phyloP scores from a whole-genome alignment of 345 rosid genomes.

The Trapa incisa region DNA sequence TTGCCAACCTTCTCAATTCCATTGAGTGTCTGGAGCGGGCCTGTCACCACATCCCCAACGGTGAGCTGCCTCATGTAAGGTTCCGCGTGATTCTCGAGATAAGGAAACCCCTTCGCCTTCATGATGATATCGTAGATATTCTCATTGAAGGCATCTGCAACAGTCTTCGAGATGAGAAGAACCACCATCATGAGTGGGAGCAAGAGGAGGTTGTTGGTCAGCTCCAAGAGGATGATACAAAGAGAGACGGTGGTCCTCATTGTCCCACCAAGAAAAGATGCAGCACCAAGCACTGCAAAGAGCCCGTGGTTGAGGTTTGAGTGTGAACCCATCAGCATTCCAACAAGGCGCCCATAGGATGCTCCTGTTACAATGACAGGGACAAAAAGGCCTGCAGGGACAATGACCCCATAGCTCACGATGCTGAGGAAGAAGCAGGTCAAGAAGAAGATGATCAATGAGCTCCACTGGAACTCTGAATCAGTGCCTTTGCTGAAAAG shows the following conservation, averaged over 20 bases:
- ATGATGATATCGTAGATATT: slow-evolving; percentile 79
- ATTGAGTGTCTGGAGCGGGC: slow-evolving; percentile 57
- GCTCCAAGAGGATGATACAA: slow-evolving; percentile 74
- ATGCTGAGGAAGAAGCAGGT: slow-evolving; percentile 72
- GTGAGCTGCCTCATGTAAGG: slow-evolving; percentile 91
- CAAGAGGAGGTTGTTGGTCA: slow-evolving; percentile 73
- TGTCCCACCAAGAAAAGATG: slow-evolving; percentile 84
- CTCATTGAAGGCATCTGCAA: slow-evolving; percentile 76
- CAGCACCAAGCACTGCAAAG: slow-evolving; percentile 87
- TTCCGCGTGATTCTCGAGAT: slow-evolving; percentile 63
- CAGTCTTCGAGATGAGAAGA: slow-evolving; percentile 83
- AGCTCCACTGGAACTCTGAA: slow-evolving; percentile 52
- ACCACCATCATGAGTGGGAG: slow-evolving; percentile 91
- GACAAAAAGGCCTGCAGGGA: slow-evolving; percentile 79
- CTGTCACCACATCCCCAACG: slow-evolving; percentile 67
- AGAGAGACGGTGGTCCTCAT: slow-evolving; percentile 93
- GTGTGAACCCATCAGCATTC: slow-evolving; percentile 54
- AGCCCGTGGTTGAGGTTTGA: slow-evolving; percentile 69
- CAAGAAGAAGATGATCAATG: slow-evolving; percentile 55
- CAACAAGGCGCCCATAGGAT: slow-evolving; percentile 71
- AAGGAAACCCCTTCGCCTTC: slow-evolving; percentile 88
- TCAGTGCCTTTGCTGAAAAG: slow-evolving; percentile 85
- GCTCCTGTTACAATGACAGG: slow-evolving; percentile 92
- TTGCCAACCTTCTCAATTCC: slow-evolving; percentile 73
- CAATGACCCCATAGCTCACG: slow-evolving; percentile 75